These are phyloP conservation scores for Monilinia polystroma DNA, from an alignment of 2,329 filamentous ascomycete species.

Conservation along the genomic window DNA sequence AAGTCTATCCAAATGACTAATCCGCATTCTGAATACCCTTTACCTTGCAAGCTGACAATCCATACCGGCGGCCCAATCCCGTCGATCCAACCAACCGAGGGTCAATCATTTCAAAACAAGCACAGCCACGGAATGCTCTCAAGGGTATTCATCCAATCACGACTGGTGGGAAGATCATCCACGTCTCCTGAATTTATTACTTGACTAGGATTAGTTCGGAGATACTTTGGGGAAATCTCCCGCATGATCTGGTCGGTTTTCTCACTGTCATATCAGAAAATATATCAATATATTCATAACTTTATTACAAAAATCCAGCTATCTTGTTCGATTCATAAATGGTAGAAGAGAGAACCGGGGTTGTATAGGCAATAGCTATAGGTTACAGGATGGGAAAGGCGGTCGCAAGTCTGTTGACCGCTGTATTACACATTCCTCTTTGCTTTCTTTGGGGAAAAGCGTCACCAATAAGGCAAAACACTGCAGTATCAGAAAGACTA, in stretches of 20 bases:
- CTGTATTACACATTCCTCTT: constrained; percentile 7
- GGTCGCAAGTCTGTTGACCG: constrained; percentile 4
- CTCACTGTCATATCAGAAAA: constrained; percentile 14
- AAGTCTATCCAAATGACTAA: not conserved
- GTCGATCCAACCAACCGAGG: constrained; percentile 5
- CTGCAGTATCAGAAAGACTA: constrained; percentile 9
- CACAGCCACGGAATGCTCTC: constrained; percentile 19
- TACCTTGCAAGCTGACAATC: constrained; percentile 8
- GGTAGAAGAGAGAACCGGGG: constrained; percentile 1
- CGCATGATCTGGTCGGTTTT: constrained; percentile 21
- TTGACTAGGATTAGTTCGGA: constrained; percentile 17
- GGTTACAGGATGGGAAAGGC: not conserved
- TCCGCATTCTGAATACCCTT: not conserved
- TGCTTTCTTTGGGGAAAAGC: constrained; percentile 2
- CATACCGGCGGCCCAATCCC: not conserved
- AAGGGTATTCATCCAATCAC: constrained; percentile 13
- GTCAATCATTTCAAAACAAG: constrained; percentile 17
- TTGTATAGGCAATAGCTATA: not conserved
- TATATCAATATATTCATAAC: not conserved
- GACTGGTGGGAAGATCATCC: not conserved
- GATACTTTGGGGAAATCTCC: constrained; percentile 17
- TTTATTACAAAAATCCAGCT: not conserved
- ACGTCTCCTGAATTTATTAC: constrained; percentile 13
- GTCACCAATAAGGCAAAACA: constrained; percentile 3
- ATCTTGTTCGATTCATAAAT: constrained; percentile 14